Conservation (phyloP, 495 filamentous ascomycete genomes). For the Penicillium lividum region DNA sequence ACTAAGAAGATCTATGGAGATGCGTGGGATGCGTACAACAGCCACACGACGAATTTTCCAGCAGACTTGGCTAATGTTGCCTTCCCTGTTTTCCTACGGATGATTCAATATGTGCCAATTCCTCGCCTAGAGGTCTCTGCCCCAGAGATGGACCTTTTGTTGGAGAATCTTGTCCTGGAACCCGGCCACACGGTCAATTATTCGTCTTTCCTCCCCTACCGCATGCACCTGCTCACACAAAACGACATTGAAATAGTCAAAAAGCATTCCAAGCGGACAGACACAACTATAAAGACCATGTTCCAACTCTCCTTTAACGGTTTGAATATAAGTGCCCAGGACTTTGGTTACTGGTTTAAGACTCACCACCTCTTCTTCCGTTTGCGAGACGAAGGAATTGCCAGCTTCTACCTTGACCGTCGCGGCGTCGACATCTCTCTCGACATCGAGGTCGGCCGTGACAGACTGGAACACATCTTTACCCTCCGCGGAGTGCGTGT, state of each 20-base stretch:
- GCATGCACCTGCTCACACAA: conserved; percentile 75
- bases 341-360: conserved; percentile 78
- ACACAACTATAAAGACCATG: conserved; percentile 63
- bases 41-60: conserved; percentile 67
- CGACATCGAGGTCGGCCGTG: conserved; percentile 75
- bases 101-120: conserved; percentile 83
- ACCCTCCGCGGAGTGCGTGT: conserved; percentile 74
- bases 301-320: conserved; percentile 78
- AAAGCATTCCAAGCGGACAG: conserved; percentile 67
- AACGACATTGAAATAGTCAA: conserved; percentile 86
- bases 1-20: conserved; percentile 63
- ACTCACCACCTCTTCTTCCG: conserved; percentile 66
- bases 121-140: conserved; percentile 82
- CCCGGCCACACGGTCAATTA: conserved; percentile 82
- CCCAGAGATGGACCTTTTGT: conserved; percentile 77
- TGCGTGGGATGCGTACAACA: conserved; percentile 58
- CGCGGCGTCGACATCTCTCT: conserved; percentile 83
- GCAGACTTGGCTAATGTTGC: conserved; percentile 74
- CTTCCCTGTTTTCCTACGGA: conserved; percentile 72
- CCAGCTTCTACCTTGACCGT: conserved; percentile 79
- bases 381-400: conserved; percentile 78
- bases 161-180: conserved; percentile 90
- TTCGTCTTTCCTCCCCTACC: conserved; percentile 86
- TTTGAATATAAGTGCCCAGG: conserved; percentile 76
- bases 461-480: conserved; percentile 75